Evolutionary conservation across 257 asterid species (phyloP).

Genomic region (Gentiana macrophylla): DNA sequence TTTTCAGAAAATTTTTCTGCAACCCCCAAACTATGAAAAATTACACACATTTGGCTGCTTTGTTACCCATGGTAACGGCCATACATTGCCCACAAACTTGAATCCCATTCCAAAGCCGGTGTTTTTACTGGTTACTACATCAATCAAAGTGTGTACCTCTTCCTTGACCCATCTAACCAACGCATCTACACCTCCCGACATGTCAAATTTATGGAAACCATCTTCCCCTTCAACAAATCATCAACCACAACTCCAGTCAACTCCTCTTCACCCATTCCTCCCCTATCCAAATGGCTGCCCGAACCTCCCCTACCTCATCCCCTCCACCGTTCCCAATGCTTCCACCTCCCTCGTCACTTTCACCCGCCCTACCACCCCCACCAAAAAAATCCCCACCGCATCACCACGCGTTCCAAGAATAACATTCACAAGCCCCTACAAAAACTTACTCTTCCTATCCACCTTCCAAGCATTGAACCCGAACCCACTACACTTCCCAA

Average conservation of each 20-base stretch:
- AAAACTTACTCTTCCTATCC: background rate
- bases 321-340: background rate
- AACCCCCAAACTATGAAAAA: background rate
- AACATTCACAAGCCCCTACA: background rate
- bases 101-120: background rate
- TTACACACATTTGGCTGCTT: too few species aligned
- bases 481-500: background rate
- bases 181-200: background rate
- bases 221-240: background rate
- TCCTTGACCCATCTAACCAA: background rate
- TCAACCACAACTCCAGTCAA: background rate
- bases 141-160: background rate
- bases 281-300: too few species aligned
- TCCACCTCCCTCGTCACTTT: background rate
- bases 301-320: background rate
- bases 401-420: background rate
- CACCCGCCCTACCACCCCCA: too few species aligned
- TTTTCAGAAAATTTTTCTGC: too few species aligned
- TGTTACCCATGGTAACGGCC: background rate
- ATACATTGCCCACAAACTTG: background rate
- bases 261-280: too few species aligned
- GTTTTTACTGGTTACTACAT: background rate
- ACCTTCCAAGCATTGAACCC: too few species aligned
- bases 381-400: too few species aligned
- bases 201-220: background rate